phyloP scores from a whole-genome alignment of 2,329 filamentous ascomycete species.

The Trichoderma atrobrunneum region DNA sequence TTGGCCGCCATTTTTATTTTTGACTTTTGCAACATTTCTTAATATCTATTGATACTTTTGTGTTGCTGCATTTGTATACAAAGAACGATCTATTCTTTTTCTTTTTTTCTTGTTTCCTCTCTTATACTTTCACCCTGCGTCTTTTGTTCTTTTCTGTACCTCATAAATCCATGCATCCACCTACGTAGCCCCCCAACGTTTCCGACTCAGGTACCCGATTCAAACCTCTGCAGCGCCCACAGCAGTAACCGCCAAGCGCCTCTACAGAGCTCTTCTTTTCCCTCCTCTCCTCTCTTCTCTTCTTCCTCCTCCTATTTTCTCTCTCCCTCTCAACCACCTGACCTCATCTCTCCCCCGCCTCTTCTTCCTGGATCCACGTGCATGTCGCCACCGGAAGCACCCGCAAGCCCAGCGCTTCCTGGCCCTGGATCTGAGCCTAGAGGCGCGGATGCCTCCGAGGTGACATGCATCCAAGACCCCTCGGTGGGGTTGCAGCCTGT shows the following conservation, averaged over 20 bases:
- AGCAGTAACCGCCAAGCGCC: not conserved
- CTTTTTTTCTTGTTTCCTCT: not conserved
- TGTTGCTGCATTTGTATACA: not conserved
- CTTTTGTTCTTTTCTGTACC: not conserved
- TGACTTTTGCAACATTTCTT: not conserved
- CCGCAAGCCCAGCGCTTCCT: constrained; percentile 27
- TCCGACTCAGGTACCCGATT: not conserved
- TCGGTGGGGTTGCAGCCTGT: constrained; percentile 14
- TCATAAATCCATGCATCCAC: not conserved
- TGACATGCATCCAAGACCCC: constrained; percentile 25
- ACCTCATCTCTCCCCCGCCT: not conserved
- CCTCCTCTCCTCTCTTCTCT: not conserved
- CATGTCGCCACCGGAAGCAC: constrained; percentile 38
- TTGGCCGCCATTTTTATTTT: not conserved
- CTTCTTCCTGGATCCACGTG: constrained; percentile 23
- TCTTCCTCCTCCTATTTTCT: not conserved
- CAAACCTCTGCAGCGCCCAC: not conserved
- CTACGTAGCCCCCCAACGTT: not conserved
- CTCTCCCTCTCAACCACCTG: not conserved
- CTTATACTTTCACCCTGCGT: not conserved
- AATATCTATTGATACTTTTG: not conserved
- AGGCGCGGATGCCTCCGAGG: constrained; percentile 26
- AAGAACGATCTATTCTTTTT: not conserved
- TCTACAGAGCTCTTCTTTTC: not conserved
- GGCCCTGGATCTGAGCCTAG: constrained; percentile 27